Conservation (phyloP, 495 filamentous ascomycete species). For the Zalerion maritima region DNA sequence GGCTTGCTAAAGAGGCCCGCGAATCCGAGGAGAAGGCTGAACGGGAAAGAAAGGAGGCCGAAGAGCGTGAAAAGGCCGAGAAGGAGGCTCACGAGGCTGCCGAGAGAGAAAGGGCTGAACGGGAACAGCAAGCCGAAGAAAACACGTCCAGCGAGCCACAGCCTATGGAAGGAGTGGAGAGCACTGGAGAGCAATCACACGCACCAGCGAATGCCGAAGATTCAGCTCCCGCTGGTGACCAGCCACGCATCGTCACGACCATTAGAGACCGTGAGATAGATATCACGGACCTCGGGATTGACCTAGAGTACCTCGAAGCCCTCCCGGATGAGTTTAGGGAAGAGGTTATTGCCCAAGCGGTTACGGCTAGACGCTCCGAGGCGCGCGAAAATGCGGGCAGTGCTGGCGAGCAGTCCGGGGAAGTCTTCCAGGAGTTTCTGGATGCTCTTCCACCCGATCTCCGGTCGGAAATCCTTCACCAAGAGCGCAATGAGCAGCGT, state of each 20-base stretch:
- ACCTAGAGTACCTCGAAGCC: conserved; percentile 83
- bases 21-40: conserved; percentile 46
- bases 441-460: conserved; percentile 85
- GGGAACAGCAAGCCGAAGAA: conserved; percentile 7
- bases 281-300: conserved; percentile 87
- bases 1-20: conserved; percentile 37
- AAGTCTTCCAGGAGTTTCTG: conserved; percentile 88
- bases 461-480: conserved; percentile 72
- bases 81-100: conserved; percentile 22
- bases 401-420: conserved; percentile 67
- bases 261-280: conserved; percentile 77
- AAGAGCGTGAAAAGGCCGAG: conserved; percentile 39
- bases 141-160: conserved; percentile 25
- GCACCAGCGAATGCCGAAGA: conserved; percentile 19
- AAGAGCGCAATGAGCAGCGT: conserved; percentile 78
- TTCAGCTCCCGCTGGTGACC: conserved; percentile 13
- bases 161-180: conserved; percentile 82
- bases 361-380: conserved; percentile 67
- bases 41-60: conserved; percentile 39
- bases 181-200: conserved; percentile 24
- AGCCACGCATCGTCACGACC: conserved; percentile 53
- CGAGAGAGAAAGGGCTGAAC: conserved; percentile 3
- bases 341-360: conserved; percentile 81
- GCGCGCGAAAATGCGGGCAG: conserved; percentile 47
- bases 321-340: conserved; percentile 89